Base-by-base conservation (phyloP, 352 stramenopile genomes). In the Thalassiosira livingstoniorum region DNA sequence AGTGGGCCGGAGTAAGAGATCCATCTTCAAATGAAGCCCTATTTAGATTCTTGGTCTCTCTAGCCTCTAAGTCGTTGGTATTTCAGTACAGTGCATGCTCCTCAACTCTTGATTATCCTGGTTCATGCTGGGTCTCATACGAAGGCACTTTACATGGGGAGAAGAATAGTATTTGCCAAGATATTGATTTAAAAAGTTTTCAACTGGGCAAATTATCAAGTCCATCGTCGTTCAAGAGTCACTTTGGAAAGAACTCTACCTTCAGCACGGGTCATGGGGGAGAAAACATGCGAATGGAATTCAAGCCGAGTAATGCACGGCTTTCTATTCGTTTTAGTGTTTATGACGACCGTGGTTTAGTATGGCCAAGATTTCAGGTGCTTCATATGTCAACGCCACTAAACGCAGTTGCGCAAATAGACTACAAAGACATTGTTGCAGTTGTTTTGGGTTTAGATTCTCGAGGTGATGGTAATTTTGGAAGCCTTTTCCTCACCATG, bases 351-450 rank as follows among this genome's bases (percentile, higher is more conserved):
- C 3, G 5, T 4, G 18, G n/a, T n/a, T 27, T 4, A 34, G 2
- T 62, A 4, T 62, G 54, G 54, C 54, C 54, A 18, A 4, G 27
- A 27, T 18, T 7, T 18, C 45, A 4, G 13, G 4, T 55, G 4
- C 4, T 35, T 27, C 29, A 5, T 34, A 32, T 62, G 4, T n/a
- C 10, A 34, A 62, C 3, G n/a, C 54, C n/a, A n/a, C n/a, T n/a
- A n/a, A 32, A 27, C 13, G 27, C 27, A 32, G n/a, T 62, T 27
- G 54, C n/a, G 35, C 54, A 62, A 62, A 62, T 62, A 2, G 54
- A 62, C 27, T 62, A 32, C 54, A 62, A 62, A 34, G 54, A 62
- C 27, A 62, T 62, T 62, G 54, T 62, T 32, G 54, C 54, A 62
- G 27, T 27, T 11, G 54, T 62, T 31, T 32, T 62, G 3, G 21